Conservation (phyloP, 148 eudicot species). For the Gaultheria prostrata region DNA sequence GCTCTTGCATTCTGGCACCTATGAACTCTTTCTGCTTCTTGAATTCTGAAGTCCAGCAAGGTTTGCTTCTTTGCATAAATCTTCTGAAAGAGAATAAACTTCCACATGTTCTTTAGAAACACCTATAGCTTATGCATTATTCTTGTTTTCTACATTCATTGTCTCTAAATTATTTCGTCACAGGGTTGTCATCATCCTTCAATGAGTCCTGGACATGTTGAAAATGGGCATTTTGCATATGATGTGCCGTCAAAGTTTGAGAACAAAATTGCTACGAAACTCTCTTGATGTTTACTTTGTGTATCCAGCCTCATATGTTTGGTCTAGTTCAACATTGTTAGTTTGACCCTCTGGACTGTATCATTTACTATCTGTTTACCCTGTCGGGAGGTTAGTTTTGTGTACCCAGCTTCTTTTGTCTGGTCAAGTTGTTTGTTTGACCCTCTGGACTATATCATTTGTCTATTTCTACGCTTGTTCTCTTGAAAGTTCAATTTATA, state of each 20-base stretch:
- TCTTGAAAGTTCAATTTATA: background rate
- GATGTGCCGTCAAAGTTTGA: conserved; percentile 87
- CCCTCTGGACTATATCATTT: no score
- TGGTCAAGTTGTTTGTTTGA: no score
- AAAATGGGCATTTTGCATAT: conserved; percentile 78
- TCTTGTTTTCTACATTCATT: background rate
- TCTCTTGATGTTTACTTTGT: conserved; percentile 65
- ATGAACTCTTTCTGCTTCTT: background rate
- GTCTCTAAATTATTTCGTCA: background rate
- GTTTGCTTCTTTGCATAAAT: background rate
- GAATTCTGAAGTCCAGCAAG: conserved; percentile 1
- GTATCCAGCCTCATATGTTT: background rate
- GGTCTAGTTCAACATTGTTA: background rate
- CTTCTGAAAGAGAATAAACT: background rate
- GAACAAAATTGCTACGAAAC: conserved; percentile 79
- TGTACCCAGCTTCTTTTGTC: no score
- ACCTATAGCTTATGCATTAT: background rate
- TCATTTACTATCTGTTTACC: no score
- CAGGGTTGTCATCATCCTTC: conserved; percentile 98
- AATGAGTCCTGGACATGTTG: conserved; percentile 92
- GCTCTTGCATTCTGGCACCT: background rate
- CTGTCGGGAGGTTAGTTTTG: no score
- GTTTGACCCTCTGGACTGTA: background rate
- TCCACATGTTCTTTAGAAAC: background rate
- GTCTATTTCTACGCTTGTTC: background rate